Conservation (phyloP, 768 basidiomycete species). For the Russula brevipes region DNA sequence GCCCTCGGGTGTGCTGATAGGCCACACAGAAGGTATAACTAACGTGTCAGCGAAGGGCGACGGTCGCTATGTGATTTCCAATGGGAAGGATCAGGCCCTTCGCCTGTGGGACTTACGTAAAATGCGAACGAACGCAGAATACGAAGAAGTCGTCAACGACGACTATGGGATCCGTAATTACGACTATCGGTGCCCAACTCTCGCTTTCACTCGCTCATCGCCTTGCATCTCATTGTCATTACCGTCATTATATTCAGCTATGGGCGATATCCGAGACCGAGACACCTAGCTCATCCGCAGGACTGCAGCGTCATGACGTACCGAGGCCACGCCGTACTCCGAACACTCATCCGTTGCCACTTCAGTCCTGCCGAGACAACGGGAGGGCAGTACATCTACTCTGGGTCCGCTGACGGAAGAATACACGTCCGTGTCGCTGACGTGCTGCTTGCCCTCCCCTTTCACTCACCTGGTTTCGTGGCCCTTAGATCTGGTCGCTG, state of each 20-base stretch:
- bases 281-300: slow-evolving; percentile 61
- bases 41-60: slow-evolving; percentile 95
- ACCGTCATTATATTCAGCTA: slow-evolving; percentile 38
- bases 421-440: slow-evolving; percentile 58
- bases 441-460: background rate
- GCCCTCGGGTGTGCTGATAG: slow-evolving; percentile 89
- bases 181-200: slow-evolving; percentile 71
- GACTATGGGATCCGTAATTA: slow-evolving; percentile 56
- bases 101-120: slow-evolving; percentile 92
- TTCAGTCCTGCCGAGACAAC: slow-evolving; percentile 94
- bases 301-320: slow-evolving; percentile 97
- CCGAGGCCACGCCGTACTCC: slow-evolving; percentile 82
- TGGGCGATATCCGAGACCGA: slow-evolving; percentile 60
- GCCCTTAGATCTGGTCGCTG: slow-evolving; percentile 83
- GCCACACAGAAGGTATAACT: slow-evolving; percentile 94
- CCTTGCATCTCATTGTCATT: background rate
- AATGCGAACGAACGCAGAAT: slow-evolving; percentile 75
- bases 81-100: slow-evolving; percentile 92
- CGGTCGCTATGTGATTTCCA: slow-evolving; percentile 90
- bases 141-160: slow-evolving; percentile 46
- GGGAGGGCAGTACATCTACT: slow-evolving; percentile 89
- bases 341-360: slow-evolving; percentile 92
- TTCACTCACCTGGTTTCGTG: background rate
- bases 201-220: background rate
- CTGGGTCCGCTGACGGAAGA: slow-evolving; percentile 80